phyloP scores from a whole-genome alignment of 1,139 yeast species.

The Pneumocystis canis region DNA sequence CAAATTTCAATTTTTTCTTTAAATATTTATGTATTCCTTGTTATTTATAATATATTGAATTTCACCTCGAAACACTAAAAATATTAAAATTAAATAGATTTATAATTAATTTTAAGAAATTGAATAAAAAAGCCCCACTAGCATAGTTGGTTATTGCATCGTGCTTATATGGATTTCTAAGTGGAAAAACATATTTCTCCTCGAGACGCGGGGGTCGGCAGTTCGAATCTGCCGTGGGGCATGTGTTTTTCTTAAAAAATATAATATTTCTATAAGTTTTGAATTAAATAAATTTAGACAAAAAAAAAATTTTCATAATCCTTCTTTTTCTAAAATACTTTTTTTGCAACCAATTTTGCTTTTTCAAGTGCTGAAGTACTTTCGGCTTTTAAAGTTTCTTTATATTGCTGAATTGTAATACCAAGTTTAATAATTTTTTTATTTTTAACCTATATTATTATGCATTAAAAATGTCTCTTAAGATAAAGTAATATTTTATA shows the following conservation, averaged over 20 bases:
- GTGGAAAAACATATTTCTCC: not conserved
- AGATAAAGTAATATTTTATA: too few species aligned
- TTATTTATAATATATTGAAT: too few species aligned
- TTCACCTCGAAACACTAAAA: too few species aligned
- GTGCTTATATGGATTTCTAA: not conserved
- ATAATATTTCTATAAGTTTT: too few species aligned
- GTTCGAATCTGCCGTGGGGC: constrained; percentile 1
- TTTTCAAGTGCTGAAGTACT: not conserved
- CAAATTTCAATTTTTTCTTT: too few species aligned
- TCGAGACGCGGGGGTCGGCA: constrained; percentile 2
- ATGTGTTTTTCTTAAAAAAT: not conserved
- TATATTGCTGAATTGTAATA: constrained; percentile 12
- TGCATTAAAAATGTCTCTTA: not conserved
- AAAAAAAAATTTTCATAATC: too few species aligned
- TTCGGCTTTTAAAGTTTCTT: constrained; percentile 7
- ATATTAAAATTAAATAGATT: too few species aligned
- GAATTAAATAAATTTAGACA: too few species aligned
- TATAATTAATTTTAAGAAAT: too few species aligned
- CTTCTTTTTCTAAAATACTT: too few species aligned
- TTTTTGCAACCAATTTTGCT: not conserved
- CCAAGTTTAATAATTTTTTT: constrained; percentile 12
- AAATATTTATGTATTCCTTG: too few species aligned
- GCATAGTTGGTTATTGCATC: constrained; percentile 1
- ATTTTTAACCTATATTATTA: constrained; percentile 5
- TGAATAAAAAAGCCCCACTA: not conserved